These are phyloP conservation scores for Calendula officinalis DNA, from an alignment of 129 eudicot species.

Conservation along the genomic window DNA sequence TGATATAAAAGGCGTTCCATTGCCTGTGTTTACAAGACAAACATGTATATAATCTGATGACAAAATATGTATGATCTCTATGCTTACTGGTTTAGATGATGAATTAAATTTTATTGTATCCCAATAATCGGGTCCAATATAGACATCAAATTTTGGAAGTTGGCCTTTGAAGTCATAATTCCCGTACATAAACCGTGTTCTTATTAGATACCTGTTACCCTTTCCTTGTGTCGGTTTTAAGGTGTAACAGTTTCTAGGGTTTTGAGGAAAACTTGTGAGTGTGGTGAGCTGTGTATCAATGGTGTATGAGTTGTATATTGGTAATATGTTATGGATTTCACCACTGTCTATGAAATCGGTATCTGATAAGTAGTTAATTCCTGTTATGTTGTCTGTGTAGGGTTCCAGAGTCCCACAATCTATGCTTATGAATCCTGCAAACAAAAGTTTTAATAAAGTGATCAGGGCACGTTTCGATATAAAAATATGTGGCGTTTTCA, in stretches of 20 bases:
- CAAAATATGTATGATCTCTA: constrained; percentile 40
- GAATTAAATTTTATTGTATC: constrained; percentile 25
- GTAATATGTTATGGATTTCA: constrained; percentile 21
- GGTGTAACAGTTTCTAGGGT: constrained; percentile 53
- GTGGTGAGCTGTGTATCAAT: constrained; percentile 21
- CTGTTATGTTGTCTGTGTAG: constrained; percentile 29
- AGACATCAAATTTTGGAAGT: constrained; percentile 40
- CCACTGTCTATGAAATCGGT: constrained; percentile 42
- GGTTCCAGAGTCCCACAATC: constrained; percentile 48
- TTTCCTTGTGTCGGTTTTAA: constrained; percentile 41
- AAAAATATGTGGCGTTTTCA: too few relatives aligned
- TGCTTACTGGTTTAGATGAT: not conserved
- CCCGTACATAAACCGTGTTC: constrained; percentile 53
- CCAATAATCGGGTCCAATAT: constrained; percentile 53
- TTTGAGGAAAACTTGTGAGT: constrained; percentile 55
- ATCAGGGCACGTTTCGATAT: too few relatives aligned
- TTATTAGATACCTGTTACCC: constrained; percentile 34
- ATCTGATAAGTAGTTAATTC: constrained; percentile 32
- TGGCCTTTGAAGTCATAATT: constrained; percentile 37
- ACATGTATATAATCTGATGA: constrained; percentile 45
- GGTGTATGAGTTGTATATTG: constrained; percentile 5
- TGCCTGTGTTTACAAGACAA: constrained; percentile 49
- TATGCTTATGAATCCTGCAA: constrained; percentile 62
- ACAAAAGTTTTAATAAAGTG: not conserved
- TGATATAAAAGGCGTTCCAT: constrained; percentile 53